These are phyloP conservation scores for Quercus suber DNA, from an alignment of 306 rosid species.

Conservation along the genomic window DNA sequence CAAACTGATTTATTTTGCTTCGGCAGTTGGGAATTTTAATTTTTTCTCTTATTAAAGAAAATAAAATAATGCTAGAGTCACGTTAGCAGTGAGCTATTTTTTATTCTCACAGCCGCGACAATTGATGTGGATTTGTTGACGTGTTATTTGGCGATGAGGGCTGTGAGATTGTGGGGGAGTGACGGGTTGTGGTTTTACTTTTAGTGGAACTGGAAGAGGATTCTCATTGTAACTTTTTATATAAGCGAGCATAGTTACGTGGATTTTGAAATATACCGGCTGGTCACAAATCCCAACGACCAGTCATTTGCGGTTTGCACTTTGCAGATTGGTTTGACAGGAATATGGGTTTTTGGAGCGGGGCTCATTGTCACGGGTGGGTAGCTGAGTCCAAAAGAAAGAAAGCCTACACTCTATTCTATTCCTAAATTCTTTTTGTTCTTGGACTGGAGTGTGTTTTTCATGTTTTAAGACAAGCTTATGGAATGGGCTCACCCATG, in stretches of 20 bases:
- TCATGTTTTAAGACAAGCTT: too few relatives aligned
- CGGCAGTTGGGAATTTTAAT: conserved; percentile 36
- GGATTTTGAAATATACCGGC: neutral
- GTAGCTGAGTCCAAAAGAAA: neutral
- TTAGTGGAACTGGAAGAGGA: neutral
- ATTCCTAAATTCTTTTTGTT: too few relatives aligned
- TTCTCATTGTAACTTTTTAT: neutral
- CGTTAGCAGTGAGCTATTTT: neutral
- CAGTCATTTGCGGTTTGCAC: neutral
- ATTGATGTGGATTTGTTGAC: neutral
- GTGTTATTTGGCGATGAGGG: neutral
- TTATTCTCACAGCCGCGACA: neutral
- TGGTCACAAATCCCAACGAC: neutral
- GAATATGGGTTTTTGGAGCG: too few relatives aligned
- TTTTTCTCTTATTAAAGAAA: neutral
- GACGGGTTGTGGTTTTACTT: neutral
- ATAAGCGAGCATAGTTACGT: conserved; percentile 23
- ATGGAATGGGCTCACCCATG: too few relatives aligned
- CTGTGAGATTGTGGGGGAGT: neutral
- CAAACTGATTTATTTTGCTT: conserved; percentile 32
- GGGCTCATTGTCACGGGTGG: too few relatives aligned
- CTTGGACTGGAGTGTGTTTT: too few relatives aligned
- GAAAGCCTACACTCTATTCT: too few relatives aligned
- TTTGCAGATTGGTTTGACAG: too few relatives aligned
- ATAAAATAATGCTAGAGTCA: neutral